A percentile compares a stretch with the other conserved stretches of the same genome.
Evolutionary conservation across 2,329 filamentous ascomycete species (phyloP).

Genomic region (Fusarium aywerte): DNA sequence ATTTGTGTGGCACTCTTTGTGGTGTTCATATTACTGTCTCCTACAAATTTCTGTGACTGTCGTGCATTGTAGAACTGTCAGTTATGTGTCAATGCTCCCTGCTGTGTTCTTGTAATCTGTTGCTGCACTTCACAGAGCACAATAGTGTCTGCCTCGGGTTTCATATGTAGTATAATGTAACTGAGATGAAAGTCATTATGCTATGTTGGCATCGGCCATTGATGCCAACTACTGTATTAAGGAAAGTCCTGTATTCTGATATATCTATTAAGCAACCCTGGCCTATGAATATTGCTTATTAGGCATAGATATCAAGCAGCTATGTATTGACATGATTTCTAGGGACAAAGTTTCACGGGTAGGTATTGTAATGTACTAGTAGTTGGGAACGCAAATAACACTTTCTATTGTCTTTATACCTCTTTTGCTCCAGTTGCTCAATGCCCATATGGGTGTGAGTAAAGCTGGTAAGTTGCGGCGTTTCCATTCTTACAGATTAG

Average conservation of each 20-base stretch:
- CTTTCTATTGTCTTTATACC: background rate
- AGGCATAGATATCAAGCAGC: background rate
- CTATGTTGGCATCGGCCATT: too few relatives aligned
- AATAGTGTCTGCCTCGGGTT: background rate
- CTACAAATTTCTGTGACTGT: background rate
- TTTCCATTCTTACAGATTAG: background rate
- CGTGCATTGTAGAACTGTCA: background rate
- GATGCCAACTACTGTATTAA: background rate
- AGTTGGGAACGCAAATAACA: background rate
- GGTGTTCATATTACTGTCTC: conserved; percentile 36
- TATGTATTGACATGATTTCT: background rate
- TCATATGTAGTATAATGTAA: background rate
- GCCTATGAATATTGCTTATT: background rate
- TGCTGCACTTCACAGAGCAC: background rate
- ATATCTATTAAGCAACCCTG: background rate
- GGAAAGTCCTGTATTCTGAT: rapidly evolving
- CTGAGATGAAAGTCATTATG: background rate
- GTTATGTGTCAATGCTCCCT: background rate
- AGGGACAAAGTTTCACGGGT: background rate
- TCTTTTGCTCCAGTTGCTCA: background rate
- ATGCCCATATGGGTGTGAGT: background rate
- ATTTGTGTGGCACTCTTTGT: conserved; percentile 48
- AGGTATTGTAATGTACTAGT: background rate
- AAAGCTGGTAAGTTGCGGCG: background rate
- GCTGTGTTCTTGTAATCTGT: background rate